These are phyloP conservation scores for Plasmodium gonderi DNA, from an alignment of 169 alveolate species.

Conservation along the genomic window DNA sequence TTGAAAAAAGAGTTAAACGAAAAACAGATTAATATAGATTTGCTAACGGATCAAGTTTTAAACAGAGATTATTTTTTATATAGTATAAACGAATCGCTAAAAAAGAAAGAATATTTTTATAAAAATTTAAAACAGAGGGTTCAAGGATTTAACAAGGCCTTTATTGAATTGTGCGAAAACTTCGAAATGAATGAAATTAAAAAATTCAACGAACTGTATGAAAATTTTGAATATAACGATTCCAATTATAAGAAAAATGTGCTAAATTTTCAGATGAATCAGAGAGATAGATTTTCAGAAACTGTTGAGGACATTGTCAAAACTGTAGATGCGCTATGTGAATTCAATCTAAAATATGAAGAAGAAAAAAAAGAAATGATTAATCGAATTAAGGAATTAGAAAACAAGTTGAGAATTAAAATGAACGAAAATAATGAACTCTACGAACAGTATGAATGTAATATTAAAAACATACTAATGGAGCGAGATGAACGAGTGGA, in stretches of 20 bases:
- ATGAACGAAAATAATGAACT: conserved; percentile 66
- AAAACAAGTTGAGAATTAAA: conserved; percentile 42
- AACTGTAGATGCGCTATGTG: conserved; percentile 23
- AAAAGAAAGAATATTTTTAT: conserved; percentile 70
- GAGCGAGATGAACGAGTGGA: conserved; percentile 67
- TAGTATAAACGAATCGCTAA: conserved; percentile 34
- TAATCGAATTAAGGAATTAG: conserved; percentile 52
- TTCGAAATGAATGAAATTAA: conserved; percentile 65
- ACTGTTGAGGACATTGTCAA: conserved; percentile 45
- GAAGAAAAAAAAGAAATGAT: conserved; percentile 63
- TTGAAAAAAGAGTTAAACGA: conserved; percentile 27
- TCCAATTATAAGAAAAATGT: conserved; percentile 39
- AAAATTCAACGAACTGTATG: conserved; percentile 53
- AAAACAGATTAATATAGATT: background rate
- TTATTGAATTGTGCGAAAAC: conserved; percentile 70
- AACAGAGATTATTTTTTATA: conserved; percentile 69
- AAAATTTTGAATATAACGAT: conserved; percentile 61
- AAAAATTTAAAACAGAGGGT: conserved; percentile 36
- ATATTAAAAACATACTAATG: conserved; percentile 26
- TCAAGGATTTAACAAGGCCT: conserved; percentile 59
- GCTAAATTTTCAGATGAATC: conserved; percentile 20
- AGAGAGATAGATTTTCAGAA: conserved; percentile 1
- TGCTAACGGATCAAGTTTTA: conserved; percentile 41
- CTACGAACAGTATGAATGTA: conserved; percentile 63
- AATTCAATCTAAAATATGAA: conserved; percentile 53